A percentile compares a stretch with the other conserved stretches of the same genome.
Evolutionary conservation across 768 basidiomycete species (phyloP).

Genomic region (Rhodotorula diobovata): DNA sequence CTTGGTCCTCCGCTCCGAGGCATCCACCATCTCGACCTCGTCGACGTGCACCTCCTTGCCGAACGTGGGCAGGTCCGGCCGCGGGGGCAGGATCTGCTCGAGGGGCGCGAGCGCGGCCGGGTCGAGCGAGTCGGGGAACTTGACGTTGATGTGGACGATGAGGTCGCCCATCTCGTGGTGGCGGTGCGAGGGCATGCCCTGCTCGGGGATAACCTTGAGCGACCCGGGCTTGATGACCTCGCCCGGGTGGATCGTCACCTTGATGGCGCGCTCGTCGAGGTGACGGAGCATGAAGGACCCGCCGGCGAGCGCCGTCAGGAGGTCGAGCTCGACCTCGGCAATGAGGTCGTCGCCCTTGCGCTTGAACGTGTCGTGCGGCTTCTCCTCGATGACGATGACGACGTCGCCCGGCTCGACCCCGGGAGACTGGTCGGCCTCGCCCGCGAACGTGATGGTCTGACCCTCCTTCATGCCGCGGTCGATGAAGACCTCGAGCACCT

Average conservation of each 20-base stretch:
- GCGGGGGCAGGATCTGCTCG: constrained; percentile 78
- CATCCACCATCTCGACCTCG: constrained; percentile 81
- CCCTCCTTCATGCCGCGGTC: constrained; percentile 97
- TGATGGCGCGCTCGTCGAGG: constrained; percentile 81
- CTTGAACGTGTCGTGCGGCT: constrained; percentile 79
- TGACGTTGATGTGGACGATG: constrained; percentile 76
- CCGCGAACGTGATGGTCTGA: constrained; percentile 78
- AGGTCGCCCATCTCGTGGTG: constrained; percentile 96
- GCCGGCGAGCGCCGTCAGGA: constrained; percentile 87
- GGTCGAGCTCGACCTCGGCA: constrained; percentile 81
- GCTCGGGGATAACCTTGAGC: constrained; percentile 81
- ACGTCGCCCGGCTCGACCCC: constrained; percentile 87
- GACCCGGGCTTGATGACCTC: constrained; percentile 89
- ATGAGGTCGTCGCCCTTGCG: constrained; percentile 82
- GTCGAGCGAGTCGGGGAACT: constrained; percentile 80
- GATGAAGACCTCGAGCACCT: constrained; percentile 94
- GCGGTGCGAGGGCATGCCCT: constrained; percentile 98
- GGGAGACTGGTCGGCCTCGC: constrained; percentile 90
- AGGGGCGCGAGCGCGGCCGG: constrained; percentile 63
- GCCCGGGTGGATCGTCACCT: constrained; percentile 76
- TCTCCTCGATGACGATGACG: constrained; percentile 88
- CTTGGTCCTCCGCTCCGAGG: constrained; percentile 43
- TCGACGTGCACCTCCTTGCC: constrained; percentile 59
- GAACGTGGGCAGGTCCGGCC: constrained; percentile 59
- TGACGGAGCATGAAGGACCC: constrained; percentile 86